A percentile compares a stretch with the other conserved stretches of the same genome.
phyloP scores from a whole-genome alignment of 805 yeast genomes.

The Metschnikowia corniflorae region DNA sequence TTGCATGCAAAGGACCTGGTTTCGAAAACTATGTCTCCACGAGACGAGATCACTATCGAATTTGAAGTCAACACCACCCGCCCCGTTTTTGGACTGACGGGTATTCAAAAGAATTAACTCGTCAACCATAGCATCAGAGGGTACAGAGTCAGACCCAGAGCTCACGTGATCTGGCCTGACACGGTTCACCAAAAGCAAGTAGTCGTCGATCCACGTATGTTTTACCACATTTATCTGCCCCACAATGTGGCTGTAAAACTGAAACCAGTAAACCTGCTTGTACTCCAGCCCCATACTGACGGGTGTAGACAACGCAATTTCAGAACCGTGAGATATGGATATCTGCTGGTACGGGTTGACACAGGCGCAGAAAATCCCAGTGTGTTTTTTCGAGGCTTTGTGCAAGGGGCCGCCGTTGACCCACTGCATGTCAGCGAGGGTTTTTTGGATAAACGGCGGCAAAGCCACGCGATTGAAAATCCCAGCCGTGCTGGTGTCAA shows the following conservation, averaged over 20 bases:
- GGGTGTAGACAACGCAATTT: conserved; percentile 17
- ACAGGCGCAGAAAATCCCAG: conserved; percentile 21
- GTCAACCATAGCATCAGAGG: conserved; percentile 23
- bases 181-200: conserved; percentile 33
- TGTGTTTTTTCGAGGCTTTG: conserved; percentile 16
- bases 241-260: conserved; percentile 30
- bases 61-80: conserved; percentile 26
- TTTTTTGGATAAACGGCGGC: conserved; percentile 27
- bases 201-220: conserved; percentile 36
- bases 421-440: conserved; percentile 21
- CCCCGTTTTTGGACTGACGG: conserved; percentile 29
- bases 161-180: conserved; percentile 16
- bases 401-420: conserved; percentile 18
- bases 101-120: conserved; percentile 37
- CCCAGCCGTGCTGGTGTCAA: conserved; percentile 10
- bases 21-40: conserved; percentile 37
- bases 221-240: conserved; percentile 32
- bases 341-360: conserved; percentile 13
- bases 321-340: conserved; percentile 13
- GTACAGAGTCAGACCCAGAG: conserved; percentile 7
- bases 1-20: conserved; percentile 21
- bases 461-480: conserved; percentile 28
- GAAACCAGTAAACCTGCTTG: conserved; percentile 40
- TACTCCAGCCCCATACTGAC: conserved; percentile 11
- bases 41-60: conserved; percentile 38